These are phyloP conservation scores for Aspergillus sp. DNA, from an alignment of 2,329 filamentous ascomycete genomes.

Conservation along the genomic window DNA sequence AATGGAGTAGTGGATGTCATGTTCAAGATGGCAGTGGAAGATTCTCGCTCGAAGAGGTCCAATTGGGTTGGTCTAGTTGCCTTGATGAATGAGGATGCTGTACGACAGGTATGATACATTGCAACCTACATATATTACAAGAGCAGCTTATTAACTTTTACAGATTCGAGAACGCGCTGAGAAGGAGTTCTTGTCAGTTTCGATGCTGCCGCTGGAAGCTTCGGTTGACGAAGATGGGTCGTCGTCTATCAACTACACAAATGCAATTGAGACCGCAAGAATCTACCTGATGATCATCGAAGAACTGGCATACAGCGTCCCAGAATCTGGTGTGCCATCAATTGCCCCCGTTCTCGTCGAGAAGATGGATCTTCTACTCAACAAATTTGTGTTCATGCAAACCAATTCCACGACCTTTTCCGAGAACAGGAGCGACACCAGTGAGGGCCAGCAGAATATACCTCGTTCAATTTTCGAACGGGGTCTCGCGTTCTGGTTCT, in stretches of 20 bases:
- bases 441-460: conserved; percentile 8
- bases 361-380: conserved; percentile 34
- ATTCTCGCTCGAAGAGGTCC: conserved; percentile 26
- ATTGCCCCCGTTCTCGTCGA: conserved; percentile 32
- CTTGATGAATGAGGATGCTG: conserved; percentile 32
- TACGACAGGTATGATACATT: conserved; percentile 24
- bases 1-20: conserved; percentile 32
- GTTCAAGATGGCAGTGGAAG: conserved; percentile 33
- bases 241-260: conserved; percentile 6
- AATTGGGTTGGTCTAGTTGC: conserved; percentile 36
- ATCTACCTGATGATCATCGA: conserved; percentile 35
- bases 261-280: conserved; percentile 26
- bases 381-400: conserved; percentile 29
- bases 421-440: conserved; percentile 9
- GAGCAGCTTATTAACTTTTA: conserved; percentile 10
- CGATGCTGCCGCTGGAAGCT: conserved; percentile 21
- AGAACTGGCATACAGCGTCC: conserved; percentile 31
- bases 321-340: conserved; percentile 24
- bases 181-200: conserved; percentile 32
- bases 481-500: conserved; percentile 34
- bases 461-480: conserved; percentile 22
- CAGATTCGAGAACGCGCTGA: conserved; percentile 37
- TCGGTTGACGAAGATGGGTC: conserved; percentile 6
- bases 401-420: conserved; percentile 13
- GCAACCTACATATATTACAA: neutral